phyloP scores from a whole-genome alignment of 2,329 filamentous ascomycete species.

The Aspergillus bombycis region DNA sequence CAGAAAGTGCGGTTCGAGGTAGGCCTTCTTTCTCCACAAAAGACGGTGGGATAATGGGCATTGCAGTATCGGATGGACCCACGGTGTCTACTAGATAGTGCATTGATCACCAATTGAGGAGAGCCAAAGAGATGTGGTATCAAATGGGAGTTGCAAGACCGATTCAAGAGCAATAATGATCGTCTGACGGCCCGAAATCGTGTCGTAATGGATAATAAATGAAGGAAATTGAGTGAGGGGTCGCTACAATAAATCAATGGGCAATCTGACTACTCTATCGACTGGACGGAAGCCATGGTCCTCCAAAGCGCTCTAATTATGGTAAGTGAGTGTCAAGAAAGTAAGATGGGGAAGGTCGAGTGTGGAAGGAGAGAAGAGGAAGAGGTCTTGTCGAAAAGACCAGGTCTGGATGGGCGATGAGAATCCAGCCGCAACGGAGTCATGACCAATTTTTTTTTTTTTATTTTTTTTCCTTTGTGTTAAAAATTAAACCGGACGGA shows the following conservation, averaged over 20 bases:
- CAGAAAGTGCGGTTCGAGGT: background rate
- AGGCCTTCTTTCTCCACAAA: conserved; percentile 10
- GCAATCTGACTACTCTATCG: background rate
- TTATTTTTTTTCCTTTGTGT: conserved; percentile 17
- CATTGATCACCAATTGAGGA: conserved; percentile 7
- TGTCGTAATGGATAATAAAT: conserved; percentile 2
- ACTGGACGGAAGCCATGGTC: background rate
- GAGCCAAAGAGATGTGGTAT: background rate
- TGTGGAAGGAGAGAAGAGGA: background rate
- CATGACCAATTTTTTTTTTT: conserved; percentile 6
- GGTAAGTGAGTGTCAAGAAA: background rate
- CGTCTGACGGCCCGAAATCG: background rate
- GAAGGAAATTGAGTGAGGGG: background rate
- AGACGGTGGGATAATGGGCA: conserved; percentile 1
- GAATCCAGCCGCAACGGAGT: conserved; percentile 9
- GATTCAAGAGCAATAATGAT: background rate
- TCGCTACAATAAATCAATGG: background rate
- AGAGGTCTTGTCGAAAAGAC: background rate
- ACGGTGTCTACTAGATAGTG: background rate
- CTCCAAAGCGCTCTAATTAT: background rate
- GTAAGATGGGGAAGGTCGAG: background rate
- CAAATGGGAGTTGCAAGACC: background rate
- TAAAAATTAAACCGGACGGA: conserved; percentile 24
- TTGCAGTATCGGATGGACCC: conserved; percentile 5
- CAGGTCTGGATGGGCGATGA: conserved; percentile 3